Conservation (phyloP, 805 yeast genomes). For the Spathaspora sp. region DNA sequence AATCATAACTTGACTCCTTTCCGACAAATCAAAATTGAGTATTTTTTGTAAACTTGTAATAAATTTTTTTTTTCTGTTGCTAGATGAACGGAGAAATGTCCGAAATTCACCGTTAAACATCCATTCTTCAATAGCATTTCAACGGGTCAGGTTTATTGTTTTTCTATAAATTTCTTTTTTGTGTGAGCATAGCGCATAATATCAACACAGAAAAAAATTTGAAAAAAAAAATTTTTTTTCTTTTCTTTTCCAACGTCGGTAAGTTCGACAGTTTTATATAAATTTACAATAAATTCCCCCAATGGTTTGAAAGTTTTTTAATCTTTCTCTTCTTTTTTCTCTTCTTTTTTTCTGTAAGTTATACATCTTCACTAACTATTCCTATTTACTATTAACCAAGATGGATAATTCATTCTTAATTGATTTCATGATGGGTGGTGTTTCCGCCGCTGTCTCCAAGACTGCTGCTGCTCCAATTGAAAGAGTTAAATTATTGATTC, state of each 20-base stretch:
- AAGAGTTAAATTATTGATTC: constrained; percentile 94
- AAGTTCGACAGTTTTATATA: constrained; percentile 1
- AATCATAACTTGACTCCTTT: background rate
- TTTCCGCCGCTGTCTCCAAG: constrained; percentile 97
- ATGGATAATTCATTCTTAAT: constrained; percentile 26
- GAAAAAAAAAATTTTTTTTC: background rate
- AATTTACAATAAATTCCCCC: background rate
- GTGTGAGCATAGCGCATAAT: background rate
- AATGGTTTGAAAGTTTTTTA: background rate
- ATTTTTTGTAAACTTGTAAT: background rate
- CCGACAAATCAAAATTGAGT: constrained; percentile 2
- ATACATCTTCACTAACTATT: constrained; percentile 3
- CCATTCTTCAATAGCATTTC: background rate
- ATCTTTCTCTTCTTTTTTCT: constrained; percentile 3
- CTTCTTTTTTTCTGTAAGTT: constrained; percentile 2
- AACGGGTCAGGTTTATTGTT: constrained; percentile 1
- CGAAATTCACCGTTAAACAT: constrained; percentile 2
- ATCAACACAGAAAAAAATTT: background rate
- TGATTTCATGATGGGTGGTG: constrained; percentile 94
- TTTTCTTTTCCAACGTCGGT: background rate
- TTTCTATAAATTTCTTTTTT: background rate
- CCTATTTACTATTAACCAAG: constrained; percentile 11
- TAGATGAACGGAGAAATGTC: constrained; percentile 1
- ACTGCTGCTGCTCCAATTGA: constrained; percentile 98
- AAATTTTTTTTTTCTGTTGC: background rate